Evolutionary conservation across 805 yeast genomes (phyloP).

Genomic region (Pichia sporocuriosa): DNA sequence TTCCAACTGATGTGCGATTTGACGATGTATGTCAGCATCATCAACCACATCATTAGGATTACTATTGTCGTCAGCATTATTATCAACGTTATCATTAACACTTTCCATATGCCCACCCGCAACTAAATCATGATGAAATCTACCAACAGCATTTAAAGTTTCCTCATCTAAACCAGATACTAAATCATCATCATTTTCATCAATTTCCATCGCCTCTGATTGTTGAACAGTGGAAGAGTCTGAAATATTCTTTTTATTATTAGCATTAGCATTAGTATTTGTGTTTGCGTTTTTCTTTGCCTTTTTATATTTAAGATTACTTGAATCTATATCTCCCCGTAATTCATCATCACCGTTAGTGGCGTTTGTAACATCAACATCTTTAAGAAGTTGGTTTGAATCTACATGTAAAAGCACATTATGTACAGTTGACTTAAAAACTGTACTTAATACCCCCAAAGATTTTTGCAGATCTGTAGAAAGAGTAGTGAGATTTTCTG

Average conservation of each 20-base stretch:
- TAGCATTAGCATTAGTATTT: neutral
- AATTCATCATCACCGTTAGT: neutral
- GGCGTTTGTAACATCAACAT: neutral
- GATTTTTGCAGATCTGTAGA: constrained; percentile 11
- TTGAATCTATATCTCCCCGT: too few species aligned
- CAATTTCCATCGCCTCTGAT: neutral
- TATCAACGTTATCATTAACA: too few species aligned
- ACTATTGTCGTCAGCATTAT: constrained; percentile 8
- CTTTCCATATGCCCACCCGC: too few species aligned
- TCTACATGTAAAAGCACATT: constrained; percentile 14
- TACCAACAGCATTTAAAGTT: constrained; percentile 8
- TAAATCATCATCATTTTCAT: constrained; percentile 8
- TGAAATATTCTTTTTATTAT: neutral
- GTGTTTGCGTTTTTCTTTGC: neutral
- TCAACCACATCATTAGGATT: constrained; percentile 6
- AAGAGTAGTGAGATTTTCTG: neutral
- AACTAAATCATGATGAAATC: constrained; percentile 9
- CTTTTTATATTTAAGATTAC: too few species aligned
- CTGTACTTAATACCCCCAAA: constrained; percentile 25
- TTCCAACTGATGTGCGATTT: constrained; percentile 10
- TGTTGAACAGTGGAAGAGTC: too few species aligned
- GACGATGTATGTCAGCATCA: constrained; percentile 9
- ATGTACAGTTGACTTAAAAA: constrained; percentile 26
- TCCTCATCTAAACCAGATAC: constrained; percentile 9
- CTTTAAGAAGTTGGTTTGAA: constrained; percentile 4